Evolutionary conservation across 2,329 filamentous ascomycete genomes (phyloP).

Genomic region (Alternaria brassicae): DNA sequence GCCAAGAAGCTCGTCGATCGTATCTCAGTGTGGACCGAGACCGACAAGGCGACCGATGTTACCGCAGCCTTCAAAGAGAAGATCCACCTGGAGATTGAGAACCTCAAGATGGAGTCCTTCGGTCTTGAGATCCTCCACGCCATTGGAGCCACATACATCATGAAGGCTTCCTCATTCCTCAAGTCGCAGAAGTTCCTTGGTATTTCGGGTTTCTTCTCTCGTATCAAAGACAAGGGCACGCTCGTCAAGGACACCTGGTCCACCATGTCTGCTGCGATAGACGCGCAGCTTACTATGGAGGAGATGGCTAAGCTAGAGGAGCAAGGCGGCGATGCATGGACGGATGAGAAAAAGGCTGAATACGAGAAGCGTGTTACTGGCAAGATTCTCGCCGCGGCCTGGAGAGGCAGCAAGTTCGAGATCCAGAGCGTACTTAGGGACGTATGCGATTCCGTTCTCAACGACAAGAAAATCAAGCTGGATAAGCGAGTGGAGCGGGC

Average conservation of each 20-base stretch:
- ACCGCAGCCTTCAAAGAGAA: conserved; percentile 92
- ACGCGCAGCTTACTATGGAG: conserved; percentile 98
- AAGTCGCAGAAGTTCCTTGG: conserved; percentile 97
- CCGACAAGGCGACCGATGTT: conserved; percentile 85
- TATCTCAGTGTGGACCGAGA: conserved; percentile 95
- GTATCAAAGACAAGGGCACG: conserved; percentile 94
- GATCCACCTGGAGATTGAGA: conserved; percentile 92
- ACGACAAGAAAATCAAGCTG: conserved; percentile 78
- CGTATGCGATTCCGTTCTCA: conserved; percentile 87
- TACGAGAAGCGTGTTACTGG: conserved; percentile 95
- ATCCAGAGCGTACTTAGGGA: conserved; percentile 95
- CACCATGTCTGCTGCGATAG: conserved; percentile 93
- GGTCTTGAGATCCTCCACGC: conserved; percentile 95
- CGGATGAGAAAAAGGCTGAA: conserved; percentile 93
- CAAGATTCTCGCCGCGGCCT: conserved; percentile 96
- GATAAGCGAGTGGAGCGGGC: conserved; percentile 90
- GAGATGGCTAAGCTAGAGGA: conserved; percentile 98
- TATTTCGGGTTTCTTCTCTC: conserved; percentile 91
- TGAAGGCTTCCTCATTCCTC: conserved; percentile 85
- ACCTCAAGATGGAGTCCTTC: conserved; percentile 99
- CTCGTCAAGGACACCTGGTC: conserved; percentile 99
- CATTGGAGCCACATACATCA: conserved; percentile 88
- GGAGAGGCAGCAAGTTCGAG: conserved; percentile 96
- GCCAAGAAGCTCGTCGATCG: conserved; percentile 86
- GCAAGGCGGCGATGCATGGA: conserved; percentile 95